Evolutionary conservation across 345 rosid genomes (phyloP).

Genomic region (Trapa bicornis): DNA sequence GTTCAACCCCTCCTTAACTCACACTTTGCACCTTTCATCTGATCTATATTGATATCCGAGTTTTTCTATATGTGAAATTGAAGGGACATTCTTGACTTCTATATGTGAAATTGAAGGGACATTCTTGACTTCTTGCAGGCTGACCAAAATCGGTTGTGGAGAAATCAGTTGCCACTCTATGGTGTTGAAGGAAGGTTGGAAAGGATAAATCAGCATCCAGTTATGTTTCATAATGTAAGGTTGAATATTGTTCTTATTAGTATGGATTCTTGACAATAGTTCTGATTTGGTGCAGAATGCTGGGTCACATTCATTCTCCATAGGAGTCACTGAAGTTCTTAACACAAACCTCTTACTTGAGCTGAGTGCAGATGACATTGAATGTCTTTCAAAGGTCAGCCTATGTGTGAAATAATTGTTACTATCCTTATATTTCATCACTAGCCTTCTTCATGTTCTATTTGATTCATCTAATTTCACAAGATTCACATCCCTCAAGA

Average conservation of each 20-base stretch:
- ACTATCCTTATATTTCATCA: background rate
- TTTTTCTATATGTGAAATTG: too few relatives aligned
- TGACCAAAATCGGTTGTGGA: constrained; percentile 48
- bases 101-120: too few relatives aligned
- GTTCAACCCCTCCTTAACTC: constrained; percentile 10
- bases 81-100: too few relatives aligned
- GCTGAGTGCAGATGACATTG: constrained; percentile 85
- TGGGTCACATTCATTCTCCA: constrained; percentile 81
- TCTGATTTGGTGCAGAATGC: constrained; percentile 41
- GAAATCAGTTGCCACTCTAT: constrained; percentile 66
- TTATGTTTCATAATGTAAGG: constrained; percentile 22
- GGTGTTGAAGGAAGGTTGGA: constrained; percentile 77
- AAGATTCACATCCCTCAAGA: background rate
- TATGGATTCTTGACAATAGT: background rate
- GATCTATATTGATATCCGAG: too few relatives aligned
- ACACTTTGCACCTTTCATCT: background rate
- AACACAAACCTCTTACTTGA: constrained; percentile 78
- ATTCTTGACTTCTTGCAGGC: constrained; percentile 58
- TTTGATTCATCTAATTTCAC: background rate
- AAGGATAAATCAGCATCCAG: constrained; percentile 94
- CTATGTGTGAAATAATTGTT: background rate
- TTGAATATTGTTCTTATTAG: constrained; percentile 4
- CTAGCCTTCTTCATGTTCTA: background rate
- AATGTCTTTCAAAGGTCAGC: constrained; percentile 71
- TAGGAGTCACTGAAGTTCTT: constrained; percentile 81